A percentile compares a stretch with the other conserved stretches of the same genome.
phyloP scores from a whole-genome alignment of 1,284 basidiomycete species.

The Bjerkandera adusta region DNA sequence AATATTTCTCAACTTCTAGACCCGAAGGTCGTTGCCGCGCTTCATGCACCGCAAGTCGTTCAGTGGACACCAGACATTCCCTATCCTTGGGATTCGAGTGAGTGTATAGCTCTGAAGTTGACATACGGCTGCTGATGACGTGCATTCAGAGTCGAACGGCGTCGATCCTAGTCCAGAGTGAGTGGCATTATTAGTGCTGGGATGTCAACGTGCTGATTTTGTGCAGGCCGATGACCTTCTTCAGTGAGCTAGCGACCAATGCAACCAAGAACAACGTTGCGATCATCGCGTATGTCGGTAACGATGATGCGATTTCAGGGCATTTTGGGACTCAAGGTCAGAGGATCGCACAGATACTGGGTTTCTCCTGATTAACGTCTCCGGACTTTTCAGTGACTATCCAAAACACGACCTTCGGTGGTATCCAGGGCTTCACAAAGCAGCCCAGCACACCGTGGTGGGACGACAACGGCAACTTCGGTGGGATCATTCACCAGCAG shows the following conservation, averaged over 20 bases:
- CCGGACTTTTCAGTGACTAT: not conserved
- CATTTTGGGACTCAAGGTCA: constrained; percentile 24
- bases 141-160: too few relatives aligned
- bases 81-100: constrained; percentile 13
- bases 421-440: constrained; percentile 62
- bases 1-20: constrained; percentile 41
- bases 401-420: constrained; percentile 43
- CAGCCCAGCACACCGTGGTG: constrained; percentile 55
- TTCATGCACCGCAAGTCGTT: constrained; percentile 59
- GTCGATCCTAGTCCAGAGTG: not conserved
- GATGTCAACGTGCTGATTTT: not conserved
- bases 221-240: constrained; percentile 25
- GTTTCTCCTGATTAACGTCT: too few relatives aligned
- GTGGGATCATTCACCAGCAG: constrained; percentile 30
- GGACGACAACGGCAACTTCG: constrained; percentile 23
- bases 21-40: constrained; percentile 43
- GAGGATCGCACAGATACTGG: too few relatives aligned
- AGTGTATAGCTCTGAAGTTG: too few relatives aligned
- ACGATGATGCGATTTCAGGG: constrained; percentile 23
- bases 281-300: constrained; percentile 26
- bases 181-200: not conserved
- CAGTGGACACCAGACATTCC: constrained; percentile 38
- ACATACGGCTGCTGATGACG: too few relatives aligned
- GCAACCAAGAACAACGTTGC: constrained; percentile 16
- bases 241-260: constrained; percentile 23